Conservation (phyloP, 345 rosid species). For the Sisymbrium altissimum region DNA sequence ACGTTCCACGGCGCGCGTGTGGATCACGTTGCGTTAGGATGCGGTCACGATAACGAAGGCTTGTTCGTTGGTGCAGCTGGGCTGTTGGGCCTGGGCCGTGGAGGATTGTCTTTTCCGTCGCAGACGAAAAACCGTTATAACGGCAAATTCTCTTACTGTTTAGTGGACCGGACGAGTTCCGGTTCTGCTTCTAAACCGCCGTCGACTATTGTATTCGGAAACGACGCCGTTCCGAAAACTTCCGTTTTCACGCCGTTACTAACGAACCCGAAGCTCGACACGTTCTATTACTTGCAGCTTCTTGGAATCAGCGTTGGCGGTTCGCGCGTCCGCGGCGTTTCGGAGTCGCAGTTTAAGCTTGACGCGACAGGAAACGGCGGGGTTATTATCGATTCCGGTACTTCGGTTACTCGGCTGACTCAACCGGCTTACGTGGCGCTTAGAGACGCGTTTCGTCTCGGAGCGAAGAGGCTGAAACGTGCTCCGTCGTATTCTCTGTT, state of each 20-base stretch:
- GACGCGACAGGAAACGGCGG: conserved; percentile 75
- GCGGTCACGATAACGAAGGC: conserved; percentile 95
- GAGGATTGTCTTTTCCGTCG: conserved; percentile 73
- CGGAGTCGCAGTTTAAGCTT: conserved; percentile 66
- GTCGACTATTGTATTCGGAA: conserved; percentile 65
- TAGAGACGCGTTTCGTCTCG: conserved; percentile 55
- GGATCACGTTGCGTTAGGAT: conserved; percentile 72
- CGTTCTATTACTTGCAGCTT: conserved; percentile 82
- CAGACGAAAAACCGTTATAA: conserved; percentile 72
- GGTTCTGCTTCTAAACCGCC: conserved; percentile 67
- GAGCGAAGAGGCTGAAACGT: conserved; percentile 44
- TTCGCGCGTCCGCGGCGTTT: conserved; percentile 58
- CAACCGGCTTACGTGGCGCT: conserved; percentile 58
- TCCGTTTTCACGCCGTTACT: conserved; percentile 72
- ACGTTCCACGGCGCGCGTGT: conserved; percentile 62
- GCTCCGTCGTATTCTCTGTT: conserved; percentile 60
- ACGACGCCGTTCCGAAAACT: conserved; percentile 55
- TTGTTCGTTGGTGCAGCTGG: conserved; percentile 93
- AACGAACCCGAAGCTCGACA: conserved; percentile 74
- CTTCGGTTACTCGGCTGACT: conserved; percentile 69
- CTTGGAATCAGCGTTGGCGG: conserved; percentile 90
- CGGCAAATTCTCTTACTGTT: conserved; percentile 80
- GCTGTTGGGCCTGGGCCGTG: conserved; percentile 84
- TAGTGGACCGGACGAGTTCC: conserved; percentile 64
- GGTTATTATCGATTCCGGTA: conserved; percentile 85